Base-by-base conservation (phyloP, 2,329 filamentous ascomycete species). In the Calcarisporium arbuscula region DNA sequence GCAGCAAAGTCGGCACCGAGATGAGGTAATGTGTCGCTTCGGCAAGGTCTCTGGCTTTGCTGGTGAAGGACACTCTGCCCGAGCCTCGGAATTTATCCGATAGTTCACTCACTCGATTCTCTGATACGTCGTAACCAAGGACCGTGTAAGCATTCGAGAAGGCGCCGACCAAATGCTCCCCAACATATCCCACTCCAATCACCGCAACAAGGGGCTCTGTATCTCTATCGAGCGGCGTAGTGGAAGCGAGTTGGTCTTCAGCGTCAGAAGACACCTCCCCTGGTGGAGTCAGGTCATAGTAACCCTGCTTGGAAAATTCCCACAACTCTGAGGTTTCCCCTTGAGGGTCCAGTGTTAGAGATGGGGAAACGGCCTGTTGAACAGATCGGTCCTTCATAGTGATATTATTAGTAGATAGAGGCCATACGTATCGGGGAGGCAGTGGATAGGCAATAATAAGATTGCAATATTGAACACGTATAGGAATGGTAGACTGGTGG, bases 181-280 rank as follows among this genome's bases (percentile, higher is more conserved):
- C 70, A 5, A 74, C 68, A 45, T 72, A 74, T 26, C 70, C 70
- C 12, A 72, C 66, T 4, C 70, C 70, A 18, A 74, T 65, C 20
- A 73, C 58, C 33, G 66, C 68, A 4, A 72, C 60, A 5, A 63
- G 38, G 7, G 64, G 57, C 5, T 57, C 47, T 12, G 30, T 25
- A 5, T 22, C 26, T 5, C 30, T 6, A 20, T 45, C 36, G 28
- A 48, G 42, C 8, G 1, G 18, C 14, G 29, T 27, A 4, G 37
- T 29, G 8, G 22, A 31, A 8, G 29, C 11, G 7, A 17, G 28
- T 16, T 44, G 44, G 30, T 48, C 44, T 7, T 49, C 47, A 5
- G 43, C 30, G n/a, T 56, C 53, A 7, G 44, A 50, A 7, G 44
- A 50, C 19, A 50, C 35, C 36, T 60, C 56, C 31, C 51, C 47